Evolutionary conservation across 2,329 filamentous ascomycete species (phyloP).

Genomic region (Cadophora sp.): DNA sequence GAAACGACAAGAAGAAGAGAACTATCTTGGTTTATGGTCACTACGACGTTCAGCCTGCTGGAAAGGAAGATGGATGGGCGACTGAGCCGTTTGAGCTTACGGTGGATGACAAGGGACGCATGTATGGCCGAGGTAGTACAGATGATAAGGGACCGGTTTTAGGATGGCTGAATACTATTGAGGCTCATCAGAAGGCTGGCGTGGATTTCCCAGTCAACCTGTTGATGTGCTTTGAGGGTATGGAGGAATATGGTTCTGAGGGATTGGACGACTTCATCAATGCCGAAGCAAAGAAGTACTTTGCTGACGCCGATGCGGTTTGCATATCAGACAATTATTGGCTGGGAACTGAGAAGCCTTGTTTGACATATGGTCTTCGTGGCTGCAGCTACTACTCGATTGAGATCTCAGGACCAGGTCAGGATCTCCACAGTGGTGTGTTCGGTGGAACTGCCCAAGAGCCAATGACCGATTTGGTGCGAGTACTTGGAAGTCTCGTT

Average conservation of each 20-base stretch:
- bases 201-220: slow-evolving; percentile 97
- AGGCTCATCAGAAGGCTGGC: slow-evolving; percentile 94
- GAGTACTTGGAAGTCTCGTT: slow-evolving; percentile 82
- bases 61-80: slow-evolving; percentile 92
- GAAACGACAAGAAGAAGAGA: slow-evolving; percentile 88
- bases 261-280: slow-evolving; percentile 95
- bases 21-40: slow-evolving; percentile 98
- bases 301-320: slow-evolving; percentile 93
- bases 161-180: slow-evolving; percentile 97
- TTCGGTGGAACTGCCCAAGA: slow-evolving; percentile 97
- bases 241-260: slow-evolving; percentile 99
- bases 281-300: slow-evolving; percentile 90
- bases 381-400: slow-evolving; percentile 98
- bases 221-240: slow-evolving; percentile 99
- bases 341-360: slow-evolving; percentile 98
- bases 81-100: slow-evolving; percentile 92
- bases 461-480: slow-evolving; percentile 95
- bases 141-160: slow-evolving; percentile 98
- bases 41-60: slow-evolving; percentile 97
- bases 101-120: slow-evolving; percentile 88
- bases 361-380: slow-evolving; percentile 94
- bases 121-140: slow-evolving; percentile 95
- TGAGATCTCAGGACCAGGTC: slow-evolving; percentile 87
- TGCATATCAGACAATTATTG: slow-evolving; percentile 99
- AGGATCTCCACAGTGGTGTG: slow-evolving; percentile 95